phyloP scores from a whole-genome alignment of 1,139 yeast species.

The Geotrichum europaeum region DNA sequence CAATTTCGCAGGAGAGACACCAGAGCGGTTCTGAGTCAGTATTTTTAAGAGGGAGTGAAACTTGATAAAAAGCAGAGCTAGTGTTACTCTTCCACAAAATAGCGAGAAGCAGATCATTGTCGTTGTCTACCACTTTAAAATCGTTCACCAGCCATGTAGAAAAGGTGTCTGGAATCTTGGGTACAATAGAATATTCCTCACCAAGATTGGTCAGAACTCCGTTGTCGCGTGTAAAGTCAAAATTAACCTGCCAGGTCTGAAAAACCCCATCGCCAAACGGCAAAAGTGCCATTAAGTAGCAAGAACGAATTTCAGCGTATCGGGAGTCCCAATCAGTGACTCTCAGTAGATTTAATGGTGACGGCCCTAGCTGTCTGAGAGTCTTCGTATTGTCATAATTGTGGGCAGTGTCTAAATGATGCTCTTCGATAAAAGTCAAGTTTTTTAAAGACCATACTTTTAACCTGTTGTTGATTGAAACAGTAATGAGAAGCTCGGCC shows the following conservation, averaged over 20 bases:
- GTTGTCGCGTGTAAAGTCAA: slow-evolving; percentile 17
- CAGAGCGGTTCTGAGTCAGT: slow-evolving; percentile 2
- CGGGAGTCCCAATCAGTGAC: neutral
- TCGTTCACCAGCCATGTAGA: slow-evolving; percentile 48
- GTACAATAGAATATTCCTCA: slow-evolving; percentile 25
- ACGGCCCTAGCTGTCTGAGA: slow-evolving; percentile 7
- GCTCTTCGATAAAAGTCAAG: slow-evolving; percentile 18
- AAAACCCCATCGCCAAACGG: slow-evolving; percentile 44
- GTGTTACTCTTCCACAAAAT: slow-evolving; percentile 63
- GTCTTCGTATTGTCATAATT: neutral
- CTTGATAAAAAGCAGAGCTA: slow-evolving; percentile 41
- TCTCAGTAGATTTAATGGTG: slow-evolving; percentile 13
- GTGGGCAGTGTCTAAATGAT: slow-evolving; percentile 1
- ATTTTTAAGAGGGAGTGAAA: slow-evolving; percentile 2
- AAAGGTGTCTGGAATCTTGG: slow-evolving; percentile 33
- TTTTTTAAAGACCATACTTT: slow-evolving; percentile 30
- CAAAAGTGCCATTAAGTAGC: slow-evolving; percentile 18
- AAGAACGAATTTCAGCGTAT: neutral
- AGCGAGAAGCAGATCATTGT: slow-evolving; percentile 30
- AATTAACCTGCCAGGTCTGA: slow-evolving; percentile 39
- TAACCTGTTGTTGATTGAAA: slow-evolving; percentile 29
- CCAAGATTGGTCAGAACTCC: slow-evolving; percentile 32
- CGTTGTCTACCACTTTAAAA: slow-evolving; percentile 21
- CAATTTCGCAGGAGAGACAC: slow-evolving; percentile 10
- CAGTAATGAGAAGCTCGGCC: slow-evolving; percentile 22